Base-by-base conservation (phyloP, 23 red algal species). In the Porphyridium purpureum region DNA sequence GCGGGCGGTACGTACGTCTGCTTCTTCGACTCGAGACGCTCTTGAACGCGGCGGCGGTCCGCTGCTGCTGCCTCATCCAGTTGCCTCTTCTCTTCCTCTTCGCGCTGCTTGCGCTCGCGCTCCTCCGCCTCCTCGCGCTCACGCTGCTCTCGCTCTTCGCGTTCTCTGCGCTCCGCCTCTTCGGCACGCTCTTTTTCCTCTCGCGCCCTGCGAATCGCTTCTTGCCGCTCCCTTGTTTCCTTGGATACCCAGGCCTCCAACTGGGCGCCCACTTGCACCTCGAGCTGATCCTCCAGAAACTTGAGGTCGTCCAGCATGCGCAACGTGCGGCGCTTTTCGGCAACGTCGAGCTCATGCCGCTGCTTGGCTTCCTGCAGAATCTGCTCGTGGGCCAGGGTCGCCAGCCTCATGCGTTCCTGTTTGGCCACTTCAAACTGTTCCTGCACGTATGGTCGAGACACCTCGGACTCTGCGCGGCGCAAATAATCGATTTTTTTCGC, bases 401-500 rank as follows among this genome's bases (percentile, higher is more conserved):
- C 34, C 60, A 24, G 60, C 62, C 30, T 72, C 70, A 30, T 57
- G 62, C 38, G 11, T 17, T 63, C 80, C 21, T 85, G 67, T 35
- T 49, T 24, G 7, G 62, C 68, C 14, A 38, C 17, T 23, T 69
- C 32, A 4, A 74, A 29, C 31, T 76, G 63, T 63, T 76, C 57
- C 50, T 98, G 66, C 44, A 74, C 2, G 4, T 54, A 14, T 3
- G 29, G 15, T 30, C 32, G 33, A 33, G 60, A 41, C 69, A 47
- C 54, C 55, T 98, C 90, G 41, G 72, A 65, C 7, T 47, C 54
- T 22, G 90, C 72, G 31, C 90, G 79, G 20, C 86, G 73, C 33
- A 81, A 63, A 41, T 86, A 83, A 58, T 98, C 82, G 31, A 98
- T 56, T 27, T 78, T 62, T 4, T 50, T 42, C 5, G 75, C 77